Conservation (phyloP, 169 alveolate genomes). For the Plasmodium knowlesi region DNA sequence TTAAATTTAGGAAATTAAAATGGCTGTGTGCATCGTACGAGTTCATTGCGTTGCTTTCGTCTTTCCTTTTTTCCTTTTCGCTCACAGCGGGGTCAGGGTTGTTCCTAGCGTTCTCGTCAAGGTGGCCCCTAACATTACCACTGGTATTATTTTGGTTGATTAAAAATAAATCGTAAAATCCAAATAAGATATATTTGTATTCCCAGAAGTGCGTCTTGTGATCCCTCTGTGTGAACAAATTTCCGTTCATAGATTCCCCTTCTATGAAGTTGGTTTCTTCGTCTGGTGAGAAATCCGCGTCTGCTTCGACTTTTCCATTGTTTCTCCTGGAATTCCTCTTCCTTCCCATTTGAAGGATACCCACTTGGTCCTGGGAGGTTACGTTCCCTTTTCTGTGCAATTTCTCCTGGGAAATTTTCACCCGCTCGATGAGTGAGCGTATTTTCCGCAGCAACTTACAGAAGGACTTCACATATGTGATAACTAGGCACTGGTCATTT, state of each 20-base stretch:
- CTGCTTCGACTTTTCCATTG: background rate
- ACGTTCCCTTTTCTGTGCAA: background rate
- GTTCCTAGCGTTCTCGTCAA: background rate
- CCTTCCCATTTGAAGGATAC: background rate
- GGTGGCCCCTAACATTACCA: background rate
- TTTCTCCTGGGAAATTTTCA: background rate
- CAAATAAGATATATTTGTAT: constrained; percentile 49
- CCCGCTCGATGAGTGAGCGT: background rate
- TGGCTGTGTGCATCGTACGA: constrained; percentile 59
- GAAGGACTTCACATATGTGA: constrained; percentile 35
- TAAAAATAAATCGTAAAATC: constrained; percentile 59
- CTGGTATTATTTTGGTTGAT: constrained; percentile 18
- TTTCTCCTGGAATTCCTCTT: background rate
- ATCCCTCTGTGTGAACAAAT: constrained; percentile 59
- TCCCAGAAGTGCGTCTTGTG: constrained; percentile 45
- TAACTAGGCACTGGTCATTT: constrained; percentile 27
- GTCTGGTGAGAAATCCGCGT: no score
- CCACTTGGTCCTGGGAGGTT: background rate
- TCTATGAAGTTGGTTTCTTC: background rate
- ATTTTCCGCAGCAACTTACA: constrained; percentile 31
- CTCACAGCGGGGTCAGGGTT: background rate
- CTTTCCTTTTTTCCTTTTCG: constrained; percentile 8
- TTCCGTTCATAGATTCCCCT: background rate
- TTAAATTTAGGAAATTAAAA: constrained; percentile 24
- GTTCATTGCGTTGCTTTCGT: background rate